Conservation (phyloP, 2,329 filamentous ascomycete genomes). For the Venturia asperata region DNA sequence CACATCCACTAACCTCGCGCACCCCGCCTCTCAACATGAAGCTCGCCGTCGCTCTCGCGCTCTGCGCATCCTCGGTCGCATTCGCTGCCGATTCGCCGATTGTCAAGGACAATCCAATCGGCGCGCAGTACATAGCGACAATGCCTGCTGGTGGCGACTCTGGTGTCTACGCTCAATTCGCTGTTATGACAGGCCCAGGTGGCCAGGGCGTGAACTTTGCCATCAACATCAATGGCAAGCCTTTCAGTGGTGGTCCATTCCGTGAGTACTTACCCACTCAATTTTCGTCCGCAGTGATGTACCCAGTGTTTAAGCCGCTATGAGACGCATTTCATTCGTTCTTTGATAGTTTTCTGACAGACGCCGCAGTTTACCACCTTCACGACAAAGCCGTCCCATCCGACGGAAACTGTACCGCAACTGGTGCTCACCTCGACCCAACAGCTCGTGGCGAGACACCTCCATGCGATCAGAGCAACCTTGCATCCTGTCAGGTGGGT, state of each 20-base stretch:
- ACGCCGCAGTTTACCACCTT: slow-evolving; percentile 37
- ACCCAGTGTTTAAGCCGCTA: background rate
- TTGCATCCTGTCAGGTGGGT: slow-evolving; percentile 38
- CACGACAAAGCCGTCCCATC: slow-evolving; percentile 37
- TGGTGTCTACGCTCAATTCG: slow-evolving; percentile 21
- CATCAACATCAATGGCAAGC: slow-evolving; percentile 20
- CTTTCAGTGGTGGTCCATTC: background rate
- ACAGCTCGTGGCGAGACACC: slow-evolving; percentile 34
- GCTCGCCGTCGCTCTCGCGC: slow-evolving; percentile 3
- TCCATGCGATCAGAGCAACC: slow-evolving; percentile 32
- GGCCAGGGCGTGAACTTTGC: slow-evolving; percentile 17
- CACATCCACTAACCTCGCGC: background rate
- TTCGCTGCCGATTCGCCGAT: slow-evolving; percentile 17
- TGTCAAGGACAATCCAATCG: slow-evolving; percentile 32
- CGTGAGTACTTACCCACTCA: slow-evolving; percentile 12
- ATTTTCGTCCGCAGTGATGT: background rate
- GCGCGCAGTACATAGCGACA: slow-evolving; percentile 33
- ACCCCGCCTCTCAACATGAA: background rate
- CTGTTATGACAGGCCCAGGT: background rate
- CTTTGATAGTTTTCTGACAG: background rate
- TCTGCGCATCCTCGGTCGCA: slow-evolving; percentile 5
- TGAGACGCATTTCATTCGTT: background rate
- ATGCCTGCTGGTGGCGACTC: slow-evolving; percentile 7
- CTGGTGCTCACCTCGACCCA: slow-evolving; percentile 38
- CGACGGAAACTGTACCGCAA: slow-evolving; percentile 38